Evolutionary conservation across 2,329 filamentous ascomycete species (phyloP).

Genomic region (Madurella fahalii): DNA sequence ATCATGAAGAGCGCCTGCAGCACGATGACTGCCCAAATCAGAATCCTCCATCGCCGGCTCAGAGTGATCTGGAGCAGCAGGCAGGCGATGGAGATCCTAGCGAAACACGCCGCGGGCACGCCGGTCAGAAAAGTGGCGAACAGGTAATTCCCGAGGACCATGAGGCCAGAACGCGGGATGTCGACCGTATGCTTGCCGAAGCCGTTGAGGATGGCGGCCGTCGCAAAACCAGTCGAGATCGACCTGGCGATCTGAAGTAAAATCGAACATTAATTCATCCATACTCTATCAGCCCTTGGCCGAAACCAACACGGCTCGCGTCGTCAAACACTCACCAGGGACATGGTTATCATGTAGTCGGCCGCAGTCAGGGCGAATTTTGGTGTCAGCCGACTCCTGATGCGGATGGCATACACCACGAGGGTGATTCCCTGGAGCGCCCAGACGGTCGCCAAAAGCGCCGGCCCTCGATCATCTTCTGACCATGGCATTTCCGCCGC

Average conservation of each 20-base stretch:
- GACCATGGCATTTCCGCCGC: no score
- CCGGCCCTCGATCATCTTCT: background rate
- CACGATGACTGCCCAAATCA: conserved; percentile 1
- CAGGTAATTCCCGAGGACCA: background rate
- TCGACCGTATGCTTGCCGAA: background rate
- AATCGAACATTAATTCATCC: background rate
- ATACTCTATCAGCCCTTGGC: no score
- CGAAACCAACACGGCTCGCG: no score
- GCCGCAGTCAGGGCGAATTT: background rate
- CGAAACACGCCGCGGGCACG: background rate
- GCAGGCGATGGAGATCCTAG: conserved; percentile 10
- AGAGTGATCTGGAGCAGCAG: conserved; percentile 4
- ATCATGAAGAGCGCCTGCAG: conserved; percentile 1
- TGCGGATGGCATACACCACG: background rate
- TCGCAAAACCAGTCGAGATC: background rate
- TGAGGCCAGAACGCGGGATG: background rate
- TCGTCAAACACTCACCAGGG: background rate
- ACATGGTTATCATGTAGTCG: background rate
- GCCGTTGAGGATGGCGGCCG: background rate
- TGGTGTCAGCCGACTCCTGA: background rate
- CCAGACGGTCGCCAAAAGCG: background rate
- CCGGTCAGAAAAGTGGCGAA: background rate
- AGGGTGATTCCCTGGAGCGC: background rate
- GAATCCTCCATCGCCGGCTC: conserved; percentile 1
- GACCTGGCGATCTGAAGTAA: background rate